These are phyloP conservation scores for Vaccinium myrtillus DNA, from an alignment of 148 eudicot genomes.

Conservation along the genomic window DNA sequence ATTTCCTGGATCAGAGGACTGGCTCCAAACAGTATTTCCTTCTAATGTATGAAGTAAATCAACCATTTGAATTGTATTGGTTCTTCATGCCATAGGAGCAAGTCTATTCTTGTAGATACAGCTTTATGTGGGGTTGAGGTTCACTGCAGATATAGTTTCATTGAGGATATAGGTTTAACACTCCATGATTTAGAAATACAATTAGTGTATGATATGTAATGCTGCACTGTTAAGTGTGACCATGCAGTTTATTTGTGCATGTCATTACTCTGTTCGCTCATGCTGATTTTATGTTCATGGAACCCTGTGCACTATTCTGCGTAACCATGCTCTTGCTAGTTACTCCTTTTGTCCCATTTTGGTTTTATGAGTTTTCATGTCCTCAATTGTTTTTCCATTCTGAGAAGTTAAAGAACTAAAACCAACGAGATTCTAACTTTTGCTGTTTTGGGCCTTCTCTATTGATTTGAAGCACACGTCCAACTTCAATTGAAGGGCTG, in stretches of 20 bases:
- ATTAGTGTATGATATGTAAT: background rate
- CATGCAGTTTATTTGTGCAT: background rate
- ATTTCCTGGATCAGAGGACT: background rate
- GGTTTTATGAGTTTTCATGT: background rate
- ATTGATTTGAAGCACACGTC: background rate
- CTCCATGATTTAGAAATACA: background rate
- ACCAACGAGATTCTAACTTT: background rate
- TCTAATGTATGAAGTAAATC: background rate
- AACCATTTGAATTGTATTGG: background rate
- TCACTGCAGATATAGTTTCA: background rate
- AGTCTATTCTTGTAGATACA: background rate
- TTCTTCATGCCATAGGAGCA: background rate
- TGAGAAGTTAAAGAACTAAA: background rate
- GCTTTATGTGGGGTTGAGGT: background rate
- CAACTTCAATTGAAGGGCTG: background rate
- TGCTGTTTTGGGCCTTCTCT: background rate
- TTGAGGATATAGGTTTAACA: background rate
- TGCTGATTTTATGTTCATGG: background rate
- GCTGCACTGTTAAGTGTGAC: background rate
- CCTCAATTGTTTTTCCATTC: background rate
- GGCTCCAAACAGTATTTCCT: background rate
- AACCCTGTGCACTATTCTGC: background rate
- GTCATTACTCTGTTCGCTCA: conserved; percentile 1
- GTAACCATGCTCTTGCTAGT: background rate
- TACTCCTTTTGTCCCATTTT: background rate